phyloP scores from a whole-genome alignment of 2,329 filamentous ascomycete species.

The Chaetomium strumarium region DNA sequence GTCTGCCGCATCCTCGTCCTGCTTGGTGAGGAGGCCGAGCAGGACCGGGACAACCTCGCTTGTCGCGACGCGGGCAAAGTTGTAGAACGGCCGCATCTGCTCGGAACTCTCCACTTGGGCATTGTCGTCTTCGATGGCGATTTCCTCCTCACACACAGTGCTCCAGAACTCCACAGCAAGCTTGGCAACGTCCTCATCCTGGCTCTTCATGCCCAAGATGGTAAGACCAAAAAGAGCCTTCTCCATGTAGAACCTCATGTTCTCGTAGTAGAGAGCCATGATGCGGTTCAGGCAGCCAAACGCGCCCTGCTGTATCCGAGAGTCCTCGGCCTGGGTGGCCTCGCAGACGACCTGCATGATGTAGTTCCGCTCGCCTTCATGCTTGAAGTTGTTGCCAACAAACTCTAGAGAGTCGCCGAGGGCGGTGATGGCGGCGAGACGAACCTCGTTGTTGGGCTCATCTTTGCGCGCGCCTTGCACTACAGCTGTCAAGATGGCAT shows the following conservation, averaged over 20 bases:
- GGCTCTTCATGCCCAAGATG: constrained; percentile 96
- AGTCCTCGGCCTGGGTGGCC: constrained; percentile 89
- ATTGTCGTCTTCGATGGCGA: constrained; percentile 97
- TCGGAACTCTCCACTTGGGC: constrained; percentile 66
- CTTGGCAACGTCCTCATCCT: constrained; percentile 97
- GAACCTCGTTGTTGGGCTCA: constrained; percentile 85
- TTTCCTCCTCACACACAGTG: constrained; percentile 99
- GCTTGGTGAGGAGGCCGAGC: constrained; percentile 82
- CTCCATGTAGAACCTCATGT: constrained; percentile 99
- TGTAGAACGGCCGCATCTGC: constrained; percentile 87
- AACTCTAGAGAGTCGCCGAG: constrained; percentile 97
- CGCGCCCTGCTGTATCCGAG: constrained; percentile 86
- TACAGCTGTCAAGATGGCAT: constrained; percentile 94
- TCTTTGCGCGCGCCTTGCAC: constrained; percentile 97
- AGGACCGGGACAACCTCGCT: constrained; percentile 92
- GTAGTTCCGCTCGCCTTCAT: constrained; percentile 98
- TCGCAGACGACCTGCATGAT: constrained; percentile 99
- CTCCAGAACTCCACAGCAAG: constrained; percentile 99
- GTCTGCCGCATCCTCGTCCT: constrained; percentile 93
- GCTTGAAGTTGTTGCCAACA: constrained; percentile 96
- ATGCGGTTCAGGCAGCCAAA: constrained; percentile 98
- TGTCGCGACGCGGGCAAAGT: constrained; percentile 89
- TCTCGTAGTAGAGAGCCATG: constrained; percentile 98
- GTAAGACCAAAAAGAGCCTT: constrained; percentile 97
- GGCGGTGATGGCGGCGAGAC: constrained; percentile 85